Conservation (phyloP, 345 rosid genomes). For the Odontarrhena argentea region DNA sequence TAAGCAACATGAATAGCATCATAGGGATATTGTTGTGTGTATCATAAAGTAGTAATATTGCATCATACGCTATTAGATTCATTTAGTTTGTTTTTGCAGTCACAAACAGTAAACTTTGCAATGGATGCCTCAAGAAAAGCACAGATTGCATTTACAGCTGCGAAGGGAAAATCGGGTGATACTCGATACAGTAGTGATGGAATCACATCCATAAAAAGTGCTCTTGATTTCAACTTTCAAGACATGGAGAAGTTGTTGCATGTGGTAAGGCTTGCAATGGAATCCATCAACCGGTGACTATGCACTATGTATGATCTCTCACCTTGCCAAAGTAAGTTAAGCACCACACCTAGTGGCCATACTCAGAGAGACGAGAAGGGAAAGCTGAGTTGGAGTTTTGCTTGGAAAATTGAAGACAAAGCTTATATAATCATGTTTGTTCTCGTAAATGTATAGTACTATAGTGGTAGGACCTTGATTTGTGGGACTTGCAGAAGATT, state of each 20-base stretch:
- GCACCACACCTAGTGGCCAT: not conserved
- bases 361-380: constrained; percentile 7
- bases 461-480: constrained; percentile 26
- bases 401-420: constrained; percentile 24
- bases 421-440: constrained; percentile 12
- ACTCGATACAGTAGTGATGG: constrained; percentile 48
- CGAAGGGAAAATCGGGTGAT: constrained; percentile 52
- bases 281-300: constrained; percentile 60
- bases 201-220: constrained; percentile 67
- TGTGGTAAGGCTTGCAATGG: constrained; percentile 81
- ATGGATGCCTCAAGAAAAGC: constrained; percentile 97
- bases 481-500: constrained; percentile 21
- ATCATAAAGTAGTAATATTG: not conserved
- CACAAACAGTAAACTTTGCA: constrained; percentile 70
- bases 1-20: not conserved
- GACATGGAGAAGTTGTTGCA: constrained; percentile 79
- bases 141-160: constrained; percentile 63
- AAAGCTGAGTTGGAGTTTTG: constrained; percentile 3
- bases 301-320: constrained; percentile 3
- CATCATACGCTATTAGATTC: constrained; percentile 17
- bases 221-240: constrained; percentile 92
- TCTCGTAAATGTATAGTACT: not conserved
- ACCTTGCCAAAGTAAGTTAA: constrained; percentile 3
- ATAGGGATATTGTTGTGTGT: no score
- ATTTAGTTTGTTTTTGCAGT: constrained; percentile 47